These are phyloP conservation scores for Phyllosticta paracitricarpa DNA, from an alignment of 2,329 filamentous ascomycete species.

Conservation along the genomic window DNA sequence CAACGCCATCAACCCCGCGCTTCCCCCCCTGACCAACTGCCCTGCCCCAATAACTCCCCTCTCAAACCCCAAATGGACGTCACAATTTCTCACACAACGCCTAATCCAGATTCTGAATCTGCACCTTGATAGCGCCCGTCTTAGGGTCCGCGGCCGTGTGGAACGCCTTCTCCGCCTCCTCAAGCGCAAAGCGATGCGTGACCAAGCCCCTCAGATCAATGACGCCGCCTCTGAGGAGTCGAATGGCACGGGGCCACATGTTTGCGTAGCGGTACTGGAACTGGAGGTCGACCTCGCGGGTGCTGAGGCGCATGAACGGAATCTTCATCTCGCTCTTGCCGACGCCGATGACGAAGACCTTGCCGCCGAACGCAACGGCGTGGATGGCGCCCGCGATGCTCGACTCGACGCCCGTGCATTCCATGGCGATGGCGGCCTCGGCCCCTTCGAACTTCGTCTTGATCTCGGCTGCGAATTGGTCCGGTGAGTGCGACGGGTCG, in stretches of 20 bases:
- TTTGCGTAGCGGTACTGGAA: constrained; percentile 96
- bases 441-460: constrained; percentile 64
- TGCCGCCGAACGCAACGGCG: constrained; percentile 87
- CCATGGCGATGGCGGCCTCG: constrained; percentile 72
- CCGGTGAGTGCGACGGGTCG: constrained; percentile 49
- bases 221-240: constrained; percentile 73
- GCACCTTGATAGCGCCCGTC: constrained; percentile 95
- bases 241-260: constrained; percentile 90
- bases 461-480: constrained; percentile 61
- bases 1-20: no score
- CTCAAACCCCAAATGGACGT: no score
- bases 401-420: constrained; percentile 92
- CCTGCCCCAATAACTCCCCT: no score
- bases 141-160: constrained; percentile 78
- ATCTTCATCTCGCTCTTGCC: constrained; percentile 93
- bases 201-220: constrained; percentile 74
- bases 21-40: no score
- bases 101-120: constrained; percentile 56
- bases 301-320: constrained; percentile 87
- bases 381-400: constrained; percentile 80
- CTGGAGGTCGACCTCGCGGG: constrained; percentile 85
- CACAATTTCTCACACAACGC: background rate
- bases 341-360: constrained; percentile 93
- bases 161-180: constrained; percentile 84
- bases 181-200: constrained; percentile 76